phyloP scores from a whole-genome alignment of 352 stramenopile species.

The Pythium pyrilobum region DNA sequence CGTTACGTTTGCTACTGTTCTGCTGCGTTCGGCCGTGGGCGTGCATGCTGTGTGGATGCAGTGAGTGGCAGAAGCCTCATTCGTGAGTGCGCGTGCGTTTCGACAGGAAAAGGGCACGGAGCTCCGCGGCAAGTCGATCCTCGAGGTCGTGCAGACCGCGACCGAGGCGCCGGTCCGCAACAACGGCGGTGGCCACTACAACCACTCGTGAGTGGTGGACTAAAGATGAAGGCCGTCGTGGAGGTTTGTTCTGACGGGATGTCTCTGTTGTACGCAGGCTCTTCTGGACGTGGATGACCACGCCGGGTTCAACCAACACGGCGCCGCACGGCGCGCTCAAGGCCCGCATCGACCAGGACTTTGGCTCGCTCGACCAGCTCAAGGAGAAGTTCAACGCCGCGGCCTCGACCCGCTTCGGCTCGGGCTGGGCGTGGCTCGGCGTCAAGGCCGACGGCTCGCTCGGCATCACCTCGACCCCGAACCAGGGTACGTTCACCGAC shows the following conservation, averaged over 20 bases:
- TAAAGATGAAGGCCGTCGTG: background rate
- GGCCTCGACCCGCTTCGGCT: conserved; percentile 85
- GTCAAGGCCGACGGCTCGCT: conserved; percentile 88
- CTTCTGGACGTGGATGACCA: conserved; percentile 93
- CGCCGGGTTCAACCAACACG: conserved; percentile 68
- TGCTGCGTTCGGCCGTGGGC: too few relatives aligned
- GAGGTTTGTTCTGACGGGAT: background rate
- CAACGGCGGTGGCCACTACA: conserved; percentile 85
- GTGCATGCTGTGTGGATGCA: background rate
- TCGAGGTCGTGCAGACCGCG: conserved; percentile 69
- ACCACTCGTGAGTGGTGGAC: conserved; percentile 47
- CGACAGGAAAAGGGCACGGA: conserved; percentile 56
- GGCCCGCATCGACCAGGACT: conserved; percentile 85
- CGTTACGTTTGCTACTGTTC: too few relatives aligned
- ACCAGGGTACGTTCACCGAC: conserved; percentile 74
- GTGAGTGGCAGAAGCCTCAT: too few relatives aligned
- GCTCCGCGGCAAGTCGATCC: conserved; percentile 76
- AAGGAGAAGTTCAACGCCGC: conserved; percentile 87
- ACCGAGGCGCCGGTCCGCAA: conserved; percentile 76
- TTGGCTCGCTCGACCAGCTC: conserved; percentile 88
- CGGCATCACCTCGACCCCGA: conserved; percentile 93
- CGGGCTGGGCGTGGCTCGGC: conserved; percentile 88
- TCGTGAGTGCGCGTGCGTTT: background rate
- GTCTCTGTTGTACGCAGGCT: conserved; percentile 28
- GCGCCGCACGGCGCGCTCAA: conserved; percentile 75